Base-by-base conservation (phyloP, 83 land plant species). In the Picea abies region DNA sequence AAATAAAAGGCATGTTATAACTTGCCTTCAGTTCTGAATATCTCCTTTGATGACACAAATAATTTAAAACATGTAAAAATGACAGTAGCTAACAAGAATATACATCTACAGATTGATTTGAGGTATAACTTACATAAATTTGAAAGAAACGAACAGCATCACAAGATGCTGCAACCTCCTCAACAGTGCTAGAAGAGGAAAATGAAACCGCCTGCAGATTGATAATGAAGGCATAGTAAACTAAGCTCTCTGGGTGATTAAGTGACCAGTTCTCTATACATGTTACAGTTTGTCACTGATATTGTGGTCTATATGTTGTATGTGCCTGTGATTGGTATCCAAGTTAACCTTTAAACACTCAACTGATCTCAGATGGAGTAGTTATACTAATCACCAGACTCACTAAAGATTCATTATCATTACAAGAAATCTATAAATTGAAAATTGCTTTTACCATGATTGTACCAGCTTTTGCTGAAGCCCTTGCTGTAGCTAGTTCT, bases 111-210 rank as follows among this genome's bases (percentile, higher is more conserved):
- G 3, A 39, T 62, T 47, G 61, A 16, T 23, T 75, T 60, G 47
- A 60, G 64, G 11, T 60, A 71, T 44, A 60, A 14, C 91, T 75
- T 78, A 91, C 10, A 84, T 94, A 94, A 69, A 93, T 72, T 73
- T 94, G 97, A 81, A 85, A 90, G 89, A 94, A 94, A 41, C 90
- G 93, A 78, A 93, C 67, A 22, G 87, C 95, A 83, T 86, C 61
- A 72, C 94, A 84, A 82, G 87, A 85, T 25, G 88, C 83, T 79
- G 97, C 97, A 87, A 94, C 91, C 84, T 94, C 97, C 82, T 94
- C 97, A 66, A 93, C 68, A 26, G 84, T 91, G 76, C 83, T 73
- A 72, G 80, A 80, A 3, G 97, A 85, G 15, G 71, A 69, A 66
- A 82, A 86, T 49, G 95, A 94, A 62, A 92, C 37, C 39, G 87